These are phyloP conservation scores for Puya raimondii DNA, from an alignment of 176 grass and related monocot species.

Conservation along the genomic window DNA sequence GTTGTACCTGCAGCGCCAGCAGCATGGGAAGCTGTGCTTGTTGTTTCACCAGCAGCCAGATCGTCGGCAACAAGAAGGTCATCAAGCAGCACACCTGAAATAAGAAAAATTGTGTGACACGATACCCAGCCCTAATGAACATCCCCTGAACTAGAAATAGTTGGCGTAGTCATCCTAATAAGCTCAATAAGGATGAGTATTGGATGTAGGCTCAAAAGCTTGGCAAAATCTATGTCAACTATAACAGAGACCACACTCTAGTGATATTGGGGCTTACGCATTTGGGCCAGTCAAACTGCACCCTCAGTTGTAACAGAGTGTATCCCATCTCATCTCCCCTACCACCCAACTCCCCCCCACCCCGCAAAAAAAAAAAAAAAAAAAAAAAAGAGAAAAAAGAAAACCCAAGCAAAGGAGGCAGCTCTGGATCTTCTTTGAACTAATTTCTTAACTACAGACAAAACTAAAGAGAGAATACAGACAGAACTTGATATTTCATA, in stretches of 20 bases:
- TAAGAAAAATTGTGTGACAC: constrained; percentile 6
- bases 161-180: background rate
- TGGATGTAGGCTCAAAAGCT: too few relatives aligned
- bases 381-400: background rate
- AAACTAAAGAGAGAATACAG: background rate
- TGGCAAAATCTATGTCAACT: too few relatives aligned
- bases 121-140: background rate
- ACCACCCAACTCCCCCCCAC: background rate
- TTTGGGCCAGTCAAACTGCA: too few relatives aligned
- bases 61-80: constrained; percentile 96
- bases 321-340: too few relatives aligned
- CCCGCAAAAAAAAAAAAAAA: background rate
- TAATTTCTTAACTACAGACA: background rate
- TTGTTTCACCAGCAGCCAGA: constrained; percentile 84
- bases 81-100: constrained; percentile 77
- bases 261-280: too few relatives aligned
- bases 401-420: background rate
- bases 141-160: background rate
- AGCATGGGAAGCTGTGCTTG: constrained; percentile 71
- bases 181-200: background rate
- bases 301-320: too few relatives aligned
- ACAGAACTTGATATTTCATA: background rate
- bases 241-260: too few relatives aligned
- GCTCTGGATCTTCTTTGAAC: background rate
- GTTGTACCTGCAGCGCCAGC: constrained; percentile 39